A percentile compares a stretch with the other conserved stretches of the same genome.
Conservation (phyloP, 2,329 filamentous ascomycete species). For the Cryphonectria nitschkei region DNA sequence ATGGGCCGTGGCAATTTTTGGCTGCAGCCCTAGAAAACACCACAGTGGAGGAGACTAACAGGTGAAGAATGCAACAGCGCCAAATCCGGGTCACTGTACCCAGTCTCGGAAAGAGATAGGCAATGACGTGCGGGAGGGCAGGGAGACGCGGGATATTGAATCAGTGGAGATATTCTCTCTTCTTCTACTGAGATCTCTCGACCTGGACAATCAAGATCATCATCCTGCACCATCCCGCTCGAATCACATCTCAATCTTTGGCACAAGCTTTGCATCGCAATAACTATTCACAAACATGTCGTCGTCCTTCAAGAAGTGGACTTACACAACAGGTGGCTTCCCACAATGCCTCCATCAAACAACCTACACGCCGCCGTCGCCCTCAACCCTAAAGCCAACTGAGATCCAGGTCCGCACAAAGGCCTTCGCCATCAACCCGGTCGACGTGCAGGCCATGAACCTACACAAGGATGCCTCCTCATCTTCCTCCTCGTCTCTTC, state of each 20-base stretch:
- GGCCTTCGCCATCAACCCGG: constrained; percentile 31
- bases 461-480: background rate
- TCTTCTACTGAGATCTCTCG: background rate
- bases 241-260: background rate
- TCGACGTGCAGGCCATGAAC: constrained; percentile 32
- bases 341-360: constrained; percentile 18
- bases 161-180: background rate
- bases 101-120: background rate
- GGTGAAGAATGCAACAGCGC: background rate
- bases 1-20: background rate
- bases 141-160: background rate
- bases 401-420: constrained; percentile 28
- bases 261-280: background rate
- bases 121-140: constrained; percentile 8
- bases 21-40: background rate
- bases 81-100: background rate
- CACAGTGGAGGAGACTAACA: background rate
- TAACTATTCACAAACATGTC: background rate
- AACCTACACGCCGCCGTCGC: constrained; percentile 1
- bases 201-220: background rate
- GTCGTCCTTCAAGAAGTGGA: constrained; percentile 12
- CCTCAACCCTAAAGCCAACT: constrained; percentile 8
- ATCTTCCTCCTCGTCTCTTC: background rate
- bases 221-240: background rate
- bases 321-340: constrained; percentile 15